A percentile compares a stretch with the other conserved stretches of the same genome.
Conservation (phyloP, 371 early-diverging fungal genomes). For the Circinella minor region DNA sequence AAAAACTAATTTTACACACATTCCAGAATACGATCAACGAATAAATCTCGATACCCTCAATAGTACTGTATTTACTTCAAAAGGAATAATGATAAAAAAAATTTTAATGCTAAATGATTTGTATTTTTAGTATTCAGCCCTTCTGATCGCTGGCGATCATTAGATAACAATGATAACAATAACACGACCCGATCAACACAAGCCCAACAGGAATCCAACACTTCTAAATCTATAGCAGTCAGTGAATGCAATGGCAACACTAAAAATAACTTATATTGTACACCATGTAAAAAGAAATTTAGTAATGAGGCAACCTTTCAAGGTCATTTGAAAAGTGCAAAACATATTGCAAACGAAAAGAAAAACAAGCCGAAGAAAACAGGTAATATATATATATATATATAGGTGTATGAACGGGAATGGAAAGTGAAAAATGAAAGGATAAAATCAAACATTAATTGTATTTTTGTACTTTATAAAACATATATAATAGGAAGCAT, state of each 20-base stretch:
- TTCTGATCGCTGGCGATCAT: slow-evolving; percentile 1
- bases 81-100: background rate
- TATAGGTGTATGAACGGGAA: background rate
- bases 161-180: background rate
- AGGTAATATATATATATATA: background rate
- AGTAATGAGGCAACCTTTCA: slow-evolving; percentile 40
- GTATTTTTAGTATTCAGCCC: slow-evolving; percentile 4
- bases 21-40: slow-evolving; percentile 5
- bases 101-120: background rate
- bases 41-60: background rate
- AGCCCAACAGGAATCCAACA: background rate
- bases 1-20: background rate
- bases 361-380: slow-evolving; percentile 14
- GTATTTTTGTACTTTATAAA: too few relatives aligned
- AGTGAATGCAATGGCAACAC: background rate
- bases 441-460: too few relatives aligned
- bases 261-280: slow-evolving; percentile 39
- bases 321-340: slow-evolving; percentile 50
- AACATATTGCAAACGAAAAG: slow-evolving; percentile 49
- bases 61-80: background rate
- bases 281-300: slow-evolving; percentile 50
- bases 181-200: background rate
- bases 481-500: background rate
- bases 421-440: too few relatives aligned
- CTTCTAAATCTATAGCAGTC: background rate